These are phyloP conservation scores for Candida sakaeoensis DNA, from an alignment of 805 yeast genomes.

Conservation along the genomic window DNA sequence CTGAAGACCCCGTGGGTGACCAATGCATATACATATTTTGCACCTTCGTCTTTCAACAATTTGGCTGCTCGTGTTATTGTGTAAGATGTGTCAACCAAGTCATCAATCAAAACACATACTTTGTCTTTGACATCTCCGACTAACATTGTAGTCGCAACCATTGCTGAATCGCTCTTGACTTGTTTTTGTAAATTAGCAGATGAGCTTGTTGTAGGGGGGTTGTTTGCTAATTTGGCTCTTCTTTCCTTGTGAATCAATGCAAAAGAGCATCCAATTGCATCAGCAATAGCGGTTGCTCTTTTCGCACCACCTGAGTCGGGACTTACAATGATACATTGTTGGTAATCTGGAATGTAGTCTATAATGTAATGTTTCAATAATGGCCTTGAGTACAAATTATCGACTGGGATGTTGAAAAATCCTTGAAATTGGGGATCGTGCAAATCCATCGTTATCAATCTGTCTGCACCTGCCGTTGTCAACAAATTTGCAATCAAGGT, in stretches of 20 bases:
- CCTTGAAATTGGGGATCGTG: slow-evolving; percentile 99
- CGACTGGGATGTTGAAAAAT: slow-evolving; percentile 93
- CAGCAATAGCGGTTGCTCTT: slow-evolving; percentile 93
- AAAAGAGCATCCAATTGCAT: slow-evolving; percentile 79
- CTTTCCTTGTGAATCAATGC: slow-evolving; percentile 96
- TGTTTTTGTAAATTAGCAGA: slow-evolving; percentile 7
- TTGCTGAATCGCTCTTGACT: slow-evolving; percentile 9
- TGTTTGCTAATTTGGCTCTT: slow-evolving; percentile 43
- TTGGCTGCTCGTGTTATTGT: slow-evolving; percentile 92
- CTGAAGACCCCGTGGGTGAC: slow-evolving; percentile 92
- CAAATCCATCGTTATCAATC: slow-evolving; percentile 94
- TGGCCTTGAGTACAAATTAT: slow-evolving; percentile 86
- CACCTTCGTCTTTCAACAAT: slow-evolving; percentile 89
- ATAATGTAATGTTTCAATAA: slow-evolving; percentile 80
- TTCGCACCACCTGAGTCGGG: slow-evolving; percentile 99
- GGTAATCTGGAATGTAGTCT: slow-evolving; percentile 71
- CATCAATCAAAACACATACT: slow-evolving; percentile 89
- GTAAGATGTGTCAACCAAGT: slow-evolving; percentile 87
- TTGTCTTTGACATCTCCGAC: slow-evolving; percentile 91
- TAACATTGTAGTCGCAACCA: slow-evolving; percentile 83
- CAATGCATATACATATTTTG: slow-evolving; percentile 77
- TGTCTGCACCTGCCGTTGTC: slow-evolving; percentile 93
- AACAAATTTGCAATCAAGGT: slow-evolving; percentile 84
- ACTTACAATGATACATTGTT: slow-evolving; percentile 85
- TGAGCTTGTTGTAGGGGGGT: slow-evolving; percentile 25